Evolutionary conservation across 805 yeast species (phyloP).

Genomic region (Ogataea paradorogensis): DNA sequence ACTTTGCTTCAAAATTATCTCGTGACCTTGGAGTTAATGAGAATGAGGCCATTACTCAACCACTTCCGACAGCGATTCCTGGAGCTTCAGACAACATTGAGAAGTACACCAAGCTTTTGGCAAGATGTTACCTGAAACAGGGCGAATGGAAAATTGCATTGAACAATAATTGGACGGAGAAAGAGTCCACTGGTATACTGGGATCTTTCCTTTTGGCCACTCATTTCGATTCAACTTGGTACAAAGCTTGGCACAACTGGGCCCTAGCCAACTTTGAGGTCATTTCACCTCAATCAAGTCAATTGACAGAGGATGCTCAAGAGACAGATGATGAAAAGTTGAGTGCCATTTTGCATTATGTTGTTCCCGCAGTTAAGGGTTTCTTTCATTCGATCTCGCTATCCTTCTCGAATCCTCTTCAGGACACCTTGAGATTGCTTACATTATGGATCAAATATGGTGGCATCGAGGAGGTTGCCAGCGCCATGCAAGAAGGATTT

Average conservation of each 20-base stretch:
- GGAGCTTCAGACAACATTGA: constrained; percentile 74
- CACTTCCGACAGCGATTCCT: constrained; percentile 69
- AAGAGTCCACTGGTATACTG: constrained; percentile 69
- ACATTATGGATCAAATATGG: constrained; percentile 97
- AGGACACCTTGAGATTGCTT: constrained; percentile 84
- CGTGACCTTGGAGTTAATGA: constrained; percentile 84
- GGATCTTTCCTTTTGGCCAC: constrained; percentile 94
- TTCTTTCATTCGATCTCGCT: constrained; percentile 92
- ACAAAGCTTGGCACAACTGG: constrained; percentile 99
- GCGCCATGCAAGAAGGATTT: constrained; percentile 88
- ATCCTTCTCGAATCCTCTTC: constrained; percentile 82
- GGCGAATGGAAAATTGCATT: constrained; percentile 97
- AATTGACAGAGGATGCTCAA: constrained; percentile 14
- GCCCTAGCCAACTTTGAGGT: constrained; percentile 97
- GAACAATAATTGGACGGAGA: constrained; percentile 75
- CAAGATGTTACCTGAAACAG: constrained; percentile 93
- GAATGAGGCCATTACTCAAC: constrained; percentile 82
- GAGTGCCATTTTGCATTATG: constrained; percentile 76
- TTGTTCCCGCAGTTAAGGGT: constrained; percentile 93
- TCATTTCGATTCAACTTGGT: constrained; percentile 90
- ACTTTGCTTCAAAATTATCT: constrained; percentile 87
- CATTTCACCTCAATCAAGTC: constrained; percentile 53
- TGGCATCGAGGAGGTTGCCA: constrained; percentile 86
- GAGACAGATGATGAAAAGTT: constrained; percentile 34
- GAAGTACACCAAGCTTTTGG: constrained; percentile 78